These are phyloP conservation scores for Agaricus subrufescens DNA, from an alignment of 768 basidiomycete genomes.

Conservation along the genomic window DNA sequence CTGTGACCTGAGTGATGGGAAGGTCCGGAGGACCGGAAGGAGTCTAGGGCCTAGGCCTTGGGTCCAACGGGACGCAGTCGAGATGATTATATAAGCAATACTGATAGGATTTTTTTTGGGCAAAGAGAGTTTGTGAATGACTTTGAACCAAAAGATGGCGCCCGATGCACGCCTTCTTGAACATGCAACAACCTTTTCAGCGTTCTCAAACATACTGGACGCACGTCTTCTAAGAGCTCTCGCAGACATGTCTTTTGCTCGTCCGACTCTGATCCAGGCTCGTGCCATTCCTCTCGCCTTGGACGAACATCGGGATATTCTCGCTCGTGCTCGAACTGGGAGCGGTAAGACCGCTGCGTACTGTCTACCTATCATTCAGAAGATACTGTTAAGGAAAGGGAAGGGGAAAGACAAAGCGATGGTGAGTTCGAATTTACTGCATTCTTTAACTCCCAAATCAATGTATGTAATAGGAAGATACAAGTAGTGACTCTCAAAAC, in stretches of 20 bases:
- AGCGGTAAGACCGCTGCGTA: conserved; percentile 98
- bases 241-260: conserved; percentile 84
- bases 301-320: conserved; percentile 75
- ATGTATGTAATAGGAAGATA: conserved; percentile 18
- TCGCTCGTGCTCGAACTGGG: conserved; percentile 92
- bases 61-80: too few species aligned
- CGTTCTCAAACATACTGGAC: conserved; percentile 79
- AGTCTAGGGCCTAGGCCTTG: too few species aligned
- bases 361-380: conserved; percentile 86
- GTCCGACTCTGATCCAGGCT: conserved; percentile 88
- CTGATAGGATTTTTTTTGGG: conserved; percentile 6
- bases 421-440: background rate
- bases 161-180: conserved; percentile 34
- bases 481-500: background rate
- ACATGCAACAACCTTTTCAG: conserved; percentile 43
- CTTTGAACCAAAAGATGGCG: background rate
- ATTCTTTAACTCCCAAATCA: conserved; percentile 32
- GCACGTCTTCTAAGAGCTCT: conserved; percentile 82
- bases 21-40: too few species aligned
- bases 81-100: background rate
- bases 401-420: conserved; percentile 7
- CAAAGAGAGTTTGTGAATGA: background rate
- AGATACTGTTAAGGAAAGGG: conserved; percentile 49
- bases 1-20: too few species aligned
- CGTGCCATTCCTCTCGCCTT: conserved; percentile 92